Evolutionary conservation across 768 basidiomycete species (phyloP).

Genomic region (Lactifluus echinatus): DNA sequence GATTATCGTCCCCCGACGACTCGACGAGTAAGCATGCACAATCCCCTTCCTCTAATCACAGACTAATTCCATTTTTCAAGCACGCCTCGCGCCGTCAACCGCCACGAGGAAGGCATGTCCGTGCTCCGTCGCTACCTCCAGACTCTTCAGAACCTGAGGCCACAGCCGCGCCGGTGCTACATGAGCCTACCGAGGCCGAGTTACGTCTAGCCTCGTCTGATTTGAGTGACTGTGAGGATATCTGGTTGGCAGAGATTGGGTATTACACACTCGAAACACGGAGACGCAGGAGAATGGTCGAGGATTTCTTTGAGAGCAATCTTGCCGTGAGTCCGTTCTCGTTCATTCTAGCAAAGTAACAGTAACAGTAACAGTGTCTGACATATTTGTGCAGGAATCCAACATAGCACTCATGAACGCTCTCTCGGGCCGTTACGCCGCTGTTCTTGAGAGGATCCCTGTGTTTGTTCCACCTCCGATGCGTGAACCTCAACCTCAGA

Average conservation of each 20-base stretch:
- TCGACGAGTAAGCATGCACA: conserved; percentile 45
- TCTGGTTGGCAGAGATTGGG: conserved; percentile 64
- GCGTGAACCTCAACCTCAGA: conserved; percentile 26
- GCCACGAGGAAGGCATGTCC: conserved; percentile 32
- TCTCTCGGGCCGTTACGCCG: conserved; percentile 51
- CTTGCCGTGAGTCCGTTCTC: conserved; percentile 40
- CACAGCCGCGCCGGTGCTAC: conserved; percentile 26
- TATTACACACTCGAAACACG: conserved; percentile 66
- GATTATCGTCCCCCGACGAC: conserved; percentile 45
- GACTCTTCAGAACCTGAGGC: conserved; percentile 25
- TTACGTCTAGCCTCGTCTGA: conserved; percentile 55
- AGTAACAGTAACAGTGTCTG: no score
- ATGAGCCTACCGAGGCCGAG: conserved; percentile 34
- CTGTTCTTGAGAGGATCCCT: conserved; percentile 39
- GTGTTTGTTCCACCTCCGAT: conserved; percentile 30
- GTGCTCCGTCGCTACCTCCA: conserved; percentile 21
- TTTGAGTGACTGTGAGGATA: conserved; percentile 70
- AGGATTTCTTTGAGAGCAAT: conserved; percentile 63
- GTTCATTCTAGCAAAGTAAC: not conserved
- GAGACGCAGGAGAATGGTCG: conserved; percentile 63
- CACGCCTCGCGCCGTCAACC: conserved; percentile 25
- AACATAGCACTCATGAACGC: conserved; percentile 53
- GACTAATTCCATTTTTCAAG: conserved; percentile 16
- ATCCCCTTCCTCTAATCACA: conserved; percentile 6
- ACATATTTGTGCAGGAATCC: conserved; percentile 44